These are phyloP conservation scores for Mycena olivaceomarginata DNA, from an alignment of 768 basidiomycete species.

Conservation along the genomic window DNA sequence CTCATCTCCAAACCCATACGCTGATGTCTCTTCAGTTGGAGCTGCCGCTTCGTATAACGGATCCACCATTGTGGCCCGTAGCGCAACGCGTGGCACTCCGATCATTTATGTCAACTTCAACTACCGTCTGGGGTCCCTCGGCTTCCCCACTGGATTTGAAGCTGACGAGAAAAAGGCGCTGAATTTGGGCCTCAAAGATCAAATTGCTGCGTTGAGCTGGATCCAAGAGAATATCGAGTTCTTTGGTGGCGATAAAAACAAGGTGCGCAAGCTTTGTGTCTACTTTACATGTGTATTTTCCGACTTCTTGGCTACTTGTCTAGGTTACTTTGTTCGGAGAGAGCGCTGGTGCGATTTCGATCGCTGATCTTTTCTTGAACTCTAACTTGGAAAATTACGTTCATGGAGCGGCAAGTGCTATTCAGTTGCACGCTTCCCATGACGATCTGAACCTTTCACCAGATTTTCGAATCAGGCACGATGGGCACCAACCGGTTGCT, in stretches of 20 bases:
- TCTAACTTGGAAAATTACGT: conserved; percentile 51
- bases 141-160: conserved; percentile 62
- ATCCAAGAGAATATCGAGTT: conserved; percentile 70
- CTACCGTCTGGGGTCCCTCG: conserved; percentile 67
- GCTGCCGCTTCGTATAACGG: conserved; percentile 54
- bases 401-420: conserved; percentile 51
- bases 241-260: conserved; percentile 72
- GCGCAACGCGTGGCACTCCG: conserved; percentile 53
- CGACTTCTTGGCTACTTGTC: not conserved
- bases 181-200: conserved; percentile 63
- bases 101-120: conserved; percentile 68
- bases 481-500: conserved; percentile 51
- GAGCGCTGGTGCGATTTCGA: conserved; percentile 67
- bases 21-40: conserved; percentile 25
- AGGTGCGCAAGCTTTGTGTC: conserved; percentile 47
- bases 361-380: conserved; percentile 58
- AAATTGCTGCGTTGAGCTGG: conserved; percentile 63
- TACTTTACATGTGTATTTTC: not conserved
- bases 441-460: not conserved
- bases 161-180: conserved; percentile 55
- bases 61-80: conserved; percentile 48
- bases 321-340: conserved; percentile 68
- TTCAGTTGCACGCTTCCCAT: not conserved
- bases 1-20: not conserved
- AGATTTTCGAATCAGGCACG: conserved; percentile 67